Evolutionary conservation across 1,284 basidiomycete genomes (phyloP), one percentile per base, ranked within the genome.

Genomic region (Austropuccinia psidii): DNA sequence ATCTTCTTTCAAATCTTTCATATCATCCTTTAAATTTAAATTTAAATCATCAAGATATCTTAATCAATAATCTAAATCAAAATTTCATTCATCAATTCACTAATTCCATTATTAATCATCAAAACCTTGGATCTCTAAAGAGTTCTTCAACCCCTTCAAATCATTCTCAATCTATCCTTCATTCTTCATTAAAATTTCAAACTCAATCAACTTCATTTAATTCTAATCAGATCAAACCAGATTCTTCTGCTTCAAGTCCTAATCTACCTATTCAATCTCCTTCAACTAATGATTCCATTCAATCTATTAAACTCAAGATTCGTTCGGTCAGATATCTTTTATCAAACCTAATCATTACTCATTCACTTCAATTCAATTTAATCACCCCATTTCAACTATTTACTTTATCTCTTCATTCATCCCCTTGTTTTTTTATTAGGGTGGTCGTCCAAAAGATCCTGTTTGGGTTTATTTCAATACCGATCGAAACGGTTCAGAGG

Each of bases 401-500:
- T 54, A 24, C 9, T 24, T 54, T 54, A 11, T 49, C 24, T 31
- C 43, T 27, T 33, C 45, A 17, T 39, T 33, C 27, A 19, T 47
- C 45, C 24, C 4, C 24, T 8, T 52, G 13, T 11, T 15, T 15
- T 13, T 9, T 27, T 24, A 33, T 11, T 43, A 74, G 52, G 72
- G 72, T 31, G 72, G 72, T 11, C 35, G 72, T 31, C 72, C 72
- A 2, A 74, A 74, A 19, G 72, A 74, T 66, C 58, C 72, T 21
- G 72, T 74, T 24, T 74, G 72, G 72, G 72, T 74, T 15, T 74
- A 74, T n/a, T 74, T 74, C 33, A 49, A 66, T 45, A 74, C 72
- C 17, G 57, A 74, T 29, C 61, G 72, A 5, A 65, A 66, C 43
- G 72, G 72, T 8, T 55, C 72, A 0, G 72, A 74, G n/a, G 72